These are phyloP conservation scores for Colletotrichum sp. DNA, from an alignment of 2,329 filamentous ascomycete species.

Conservation along the genomic window DNA sequence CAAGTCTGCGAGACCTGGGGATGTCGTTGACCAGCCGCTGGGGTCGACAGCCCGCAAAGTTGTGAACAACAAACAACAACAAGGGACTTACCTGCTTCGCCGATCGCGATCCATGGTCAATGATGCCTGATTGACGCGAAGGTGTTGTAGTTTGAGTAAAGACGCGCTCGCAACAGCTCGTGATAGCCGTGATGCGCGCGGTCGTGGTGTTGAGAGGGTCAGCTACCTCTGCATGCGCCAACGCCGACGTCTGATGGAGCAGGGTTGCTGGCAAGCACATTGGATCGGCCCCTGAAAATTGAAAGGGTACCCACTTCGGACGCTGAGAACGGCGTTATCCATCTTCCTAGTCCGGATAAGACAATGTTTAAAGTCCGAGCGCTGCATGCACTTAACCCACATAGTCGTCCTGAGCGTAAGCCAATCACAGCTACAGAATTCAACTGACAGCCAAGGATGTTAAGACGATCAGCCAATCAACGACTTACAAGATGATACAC, in stretches of 20 bases:
- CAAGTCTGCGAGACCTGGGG: not conserved
- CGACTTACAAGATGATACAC: not conserved
- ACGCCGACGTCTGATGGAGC: constrained; percentile 14
- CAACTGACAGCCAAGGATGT: not conserved
- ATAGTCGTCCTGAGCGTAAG: not conserved
- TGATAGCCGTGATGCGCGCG: constrained; percentile 1
- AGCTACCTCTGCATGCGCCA: not conserved
- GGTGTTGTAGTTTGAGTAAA: not conserved
- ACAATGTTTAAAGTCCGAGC: not conserved
- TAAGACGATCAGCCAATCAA: not conserved
- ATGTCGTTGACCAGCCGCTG: not conserved
- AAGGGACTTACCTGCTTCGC: constrained; percentile 36
- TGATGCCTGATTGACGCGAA: not conserved
- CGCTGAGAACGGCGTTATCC: not conserved
- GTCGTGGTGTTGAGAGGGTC: not conserved
- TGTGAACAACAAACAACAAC: not conserved
- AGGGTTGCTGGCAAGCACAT: constrained; percentile 3
- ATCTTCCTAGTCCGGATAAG: not conserved
- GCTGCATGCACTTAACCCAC: not conserved
- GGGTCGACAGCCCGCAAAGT: not conserved
- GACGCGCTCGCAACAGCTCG: not conserved
- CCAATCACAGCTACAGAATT: not conserved
- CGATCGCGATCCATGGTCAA: constrained; percentile 41
- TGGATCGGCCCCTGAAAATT: constrained; percentile 2
- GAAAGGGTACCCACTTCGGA: not conserved